Evolutionary conservation across 1,139 yeast species (phyloP), one percentile per base, ranked within the genome.

Genomic region (Suhomyces choctaworum): DNA sequence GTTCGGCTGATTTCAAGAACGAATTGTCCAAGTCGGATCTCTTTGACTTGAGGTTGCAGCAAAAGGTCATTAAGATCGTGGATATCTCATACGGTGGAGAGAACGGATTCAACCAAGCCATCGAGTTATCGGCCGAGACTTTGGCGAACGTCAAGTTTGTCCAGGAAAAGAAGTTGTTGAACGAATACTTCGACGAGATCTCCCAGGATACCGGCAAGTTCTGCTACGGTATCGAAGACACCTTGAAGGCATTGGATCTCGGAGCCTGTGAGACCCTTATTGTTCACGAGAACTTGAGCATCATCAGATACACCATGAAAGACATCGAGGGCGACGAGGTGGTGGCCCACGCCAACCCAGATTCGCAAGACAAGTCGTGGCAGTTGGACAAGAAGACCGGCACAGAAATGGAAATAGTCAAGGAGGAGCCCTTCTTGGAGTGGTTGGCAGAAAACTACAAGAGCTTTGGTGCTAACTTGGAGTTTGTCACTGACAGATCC

Each of bases 11-110:
- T 69, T 92, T 92, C 78, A 92, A 92, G 70, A 90, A 82, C 42
- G 98, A 90, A 66, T 78, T 92, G 61, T 79, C 88, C 40, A 87
- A 82, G 63, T 88, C 97, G 31, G 98, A 92, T 59, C 70, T 92
- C 71, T 90, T 92, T 60, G 98, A 92, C 63, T 71, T 70, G 52
- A 86, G 98, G 70, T 76, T 92, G 58, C 88, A 78, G 52, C 83
- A 86, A 32, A 90, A 89, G 68, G 82, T 92, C 52, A 76, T 92
- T 44, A 88, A 89, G 65, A 78, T 89, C 60, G 98, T 94, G 39
- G 98, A 92, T 73, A 86, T 92, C 37, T 90, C 97, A 3, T 92
- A 92, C 58, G 98, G 98, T 64, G 98, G 98, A 56, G 98, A 92
- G 67, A 92, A 92, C 62, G 98, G 98, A 33, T 92, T 92, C 74